phyloP scores from a whole-genome alignment of 2,329 filamentous ascomycete genomes.

The Exophiala calicioides region DNA sequence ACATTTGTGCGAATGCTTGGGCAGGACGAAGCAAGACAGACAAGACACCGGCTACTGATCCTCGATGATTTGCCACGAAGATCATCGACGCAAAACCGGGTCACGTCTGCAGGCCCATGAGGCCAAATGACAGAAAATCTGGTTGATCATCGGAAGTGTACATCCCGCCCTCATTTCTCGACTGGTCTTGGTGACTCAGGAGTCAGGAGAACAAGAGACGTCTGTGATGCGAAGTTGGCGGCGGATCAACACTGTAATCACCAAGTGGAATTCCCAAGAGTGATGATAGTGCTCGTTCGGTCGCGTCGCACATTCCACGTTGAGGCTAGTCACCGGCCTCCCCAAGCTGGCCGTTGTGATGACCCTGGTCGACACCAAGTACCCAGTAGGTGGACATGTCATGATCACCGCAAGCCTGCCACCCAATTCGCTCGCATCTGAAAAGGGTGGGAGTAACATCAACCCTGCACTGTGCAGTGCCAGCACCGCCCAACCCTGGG shows the following conservation, averaged over 20 bases:
- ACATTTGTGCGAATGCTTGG: neutral
- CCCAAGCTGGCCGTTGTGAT: no score
- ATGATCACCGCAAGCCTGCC: neutral
- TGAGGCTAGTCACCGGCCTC: neutral
- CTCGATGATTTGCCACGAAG: neutral
- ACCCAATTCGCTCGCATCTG: constrained; percentile 11
- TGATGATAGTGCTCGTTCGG: neutral
- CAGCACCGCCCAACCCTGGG: neutral
- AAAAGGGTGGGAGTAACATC: no score
- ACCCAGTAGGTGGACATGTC: constrained; percentile 9
- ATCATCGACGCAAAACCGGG: no score
- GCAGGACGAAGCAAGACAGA: neutral
- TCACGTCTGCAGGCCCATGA: no score
- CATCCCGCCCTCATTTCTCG: neutral
- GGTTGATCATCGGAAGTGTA: no score
- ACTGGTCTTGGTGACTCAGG: constrained; percentile 7
- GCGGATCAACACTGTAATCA: neutral
- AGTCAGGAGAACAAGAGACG: constrained; percentile 6
- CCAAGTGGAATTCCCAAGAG: no score
- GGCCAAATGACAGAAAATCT: no score
- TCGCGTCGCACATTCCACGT: neutral
- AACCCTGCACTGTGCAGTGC: no score
- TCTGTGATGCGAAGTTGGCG: constrained; percentile 14
- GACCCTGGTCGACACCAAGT: no score
- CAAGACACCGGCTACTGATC: neutral